Base-by-base conservation (phyloP, 495 filamentous ascomycete genomes). In the Parmelia sp. region DNA sequence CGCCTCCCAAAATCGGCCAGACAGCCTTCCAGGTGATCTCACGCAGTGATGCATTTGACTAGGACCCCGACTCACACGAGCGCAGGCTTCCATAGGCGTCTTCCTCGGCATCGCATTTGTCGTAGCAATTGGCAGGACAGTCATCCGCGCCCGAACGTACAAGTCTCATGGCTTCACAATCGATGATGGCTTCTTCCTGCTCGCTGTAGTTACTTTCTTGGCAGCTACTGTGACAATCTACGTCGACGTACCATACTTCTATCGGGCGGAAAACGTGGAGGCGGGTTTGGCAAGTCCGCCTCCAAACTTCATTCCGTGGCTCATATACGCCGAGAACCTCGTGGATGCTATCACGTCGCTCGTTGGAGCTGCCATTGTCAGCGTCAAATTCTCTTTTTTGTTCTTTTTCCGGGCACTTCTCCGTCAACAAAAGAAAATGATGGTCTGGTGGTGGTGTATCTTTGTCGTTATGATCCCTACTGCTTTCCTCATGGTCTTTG, bases 301-400 rank as follows among this genome's bases (percentile, higher is more conserved):
- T 35, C 3, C 14, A 25, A 40, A 31, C 42, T 39, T 19, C 10
- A 27, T 60, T 3, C 36, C 42, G 15, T 39, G 12, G 1, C 29
- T 29, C 21, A 39, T 60, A 27, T 12, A 23, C 7, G 57, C 27
- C 33, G 42, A 60, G n/a, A 60, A 29, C 7, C 57, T 44, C n/a
- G 15, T 42, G 57, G 42, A 40, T 42, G 57, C 57, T 31, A 27
- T 40, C 23, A 44, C 36, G n/a, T 36, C 29, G n/a, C 57, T 44
- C 27, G 0, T 60, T 17, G 57, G 36, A 44, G 36, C n/a, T 27
- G 15, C 64, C 37, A 61, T 66, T n/a, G 62, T 66, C 55, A 53
- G 49, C 36, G 51, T 66, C 29, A 66, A 66, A 14, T 66, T 66
- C 39, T 55, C 59, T 29, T 66, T 66, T 36, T 42, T 66, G 36